Evolutionary conservation across 495 filamentous ascomycete genomes (phyloP).

Genomic region (Astrothelium macrocarpum): DNA sequence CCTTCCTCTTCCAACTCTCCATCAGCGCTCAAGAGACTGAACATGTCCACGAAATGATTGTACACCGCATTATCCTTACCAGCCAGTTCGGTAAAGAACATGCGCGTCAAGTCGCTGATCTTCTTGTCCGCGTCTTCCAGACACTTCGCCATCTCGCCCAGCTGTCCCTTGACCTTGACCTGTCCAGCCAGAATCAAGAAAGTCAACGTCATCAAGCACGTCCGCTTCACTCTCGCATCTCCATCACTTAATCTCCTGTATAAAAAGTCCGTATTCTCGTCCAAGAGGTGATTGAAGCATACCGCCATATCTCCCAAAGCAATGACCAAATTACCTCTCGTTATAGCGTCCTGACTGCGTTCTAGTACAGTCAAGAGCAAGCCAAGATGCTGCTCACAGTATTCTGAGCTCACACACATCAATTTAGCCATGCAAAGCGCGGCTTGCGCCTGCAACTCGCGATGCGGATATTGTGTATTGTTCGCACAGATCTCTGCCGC

Average conservation of each 20-base stretch:
- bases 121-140: constrained; percentile 89
- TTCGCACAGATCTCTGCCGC: constrained; percentile 90
- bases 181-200: constrained; percentile 96
- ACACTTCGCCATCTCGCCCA: constrained; percentile 99
- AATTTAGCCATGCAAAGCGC: constrained; percentile 96
- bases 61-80: constrained; percentile 99
- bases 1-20: constrained; percentile 71
- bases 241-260: constrained; percentile 86
- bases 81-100: constrained; percentile 97
- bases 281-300: constrained; percentile 98
- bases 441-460: constrained; percentile 80
- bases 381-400: constrained; percentile 86
- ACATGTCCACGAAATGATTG: constrained; percentile 99
- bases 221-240: constrained; percentile 85
- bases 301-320: constrained; percentile 98
- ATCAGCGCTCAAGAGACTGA: constrained; percentile 79
- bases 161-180: constrained; percentile 99
- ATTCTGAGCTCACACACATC: constrained; percentile 77
- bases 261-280: constrained; percentile 97
- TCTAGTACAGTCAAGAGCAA: constrained; percentile 98
- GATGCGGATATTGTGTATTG: constrained; percentile 80
- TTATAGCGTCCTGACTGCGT: constrained; percentile 77
- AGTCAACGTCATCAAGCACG: constrained; percentile 96
- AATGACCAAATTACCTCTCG: constrained; percentile 90
- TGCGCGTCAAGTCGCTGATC: constrained; percentile 83